Base-by-base conservation (phyloP, 202 grass and related monocot genomes). In the Zoysia matrella region DNA sequence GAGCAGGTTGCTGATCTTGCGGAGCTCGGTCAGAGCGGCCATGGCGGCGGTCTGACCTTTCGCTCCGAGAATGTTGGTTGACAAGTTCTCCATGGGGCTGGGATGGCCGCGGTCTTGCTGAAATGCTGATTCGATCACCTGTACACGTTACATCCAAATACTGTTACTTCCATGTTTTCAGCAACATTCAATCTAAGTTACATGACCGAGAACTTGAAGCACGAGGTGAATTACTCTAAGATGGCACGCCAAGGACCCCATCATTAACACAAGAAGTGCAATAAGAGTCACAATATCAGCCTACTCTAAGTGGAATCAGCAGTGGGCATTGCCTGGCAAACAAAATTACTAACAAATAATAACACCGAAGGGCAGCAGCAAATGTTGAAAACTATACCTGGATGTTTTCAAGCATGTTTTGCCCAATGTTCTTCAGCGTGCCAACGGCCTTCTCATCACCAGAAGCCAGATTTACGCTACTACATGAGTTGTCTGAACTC, bases 371-470 rank as follows among this genome's bases (percentile, higher is more conserved):
- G 8, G 30, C 55, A 81, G 60, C 50, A 85, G 18, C n/a, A 18
- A 14, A 42, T 82, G 22, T 67, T 61, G 48, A 65, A 42, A 12
- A 42, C 16, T n/a, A n/a, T 90, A 99, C 97, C 97, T 96, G 97
- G 67, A 99, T 96, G 86, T 99, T 99, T 60, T 99, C 97, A n/a
- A 99, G 93, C 97, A 99, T 99, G 81, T 88, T 96, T 74, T 99
- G 93, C 8, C 97, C 97, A 47, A 99, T 82, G 56, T 84, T 96
- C 84, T 92, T 92, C 15, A 92, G 86, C 48, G 89, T 88, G 80
- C 89, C 87, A 77, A 84, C 85, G 49, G 89, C 83, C 56, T 98
- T 95, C 53, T 88, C 96, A 90, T 99, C 96, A 42, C 87, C 89
- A 54, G 69, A 57, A 87, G 85, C 77, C 65, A 80, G 75, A 58